Conservation (phyloP, 441 rosid species). For the Mallotus japonicus region DNA sequence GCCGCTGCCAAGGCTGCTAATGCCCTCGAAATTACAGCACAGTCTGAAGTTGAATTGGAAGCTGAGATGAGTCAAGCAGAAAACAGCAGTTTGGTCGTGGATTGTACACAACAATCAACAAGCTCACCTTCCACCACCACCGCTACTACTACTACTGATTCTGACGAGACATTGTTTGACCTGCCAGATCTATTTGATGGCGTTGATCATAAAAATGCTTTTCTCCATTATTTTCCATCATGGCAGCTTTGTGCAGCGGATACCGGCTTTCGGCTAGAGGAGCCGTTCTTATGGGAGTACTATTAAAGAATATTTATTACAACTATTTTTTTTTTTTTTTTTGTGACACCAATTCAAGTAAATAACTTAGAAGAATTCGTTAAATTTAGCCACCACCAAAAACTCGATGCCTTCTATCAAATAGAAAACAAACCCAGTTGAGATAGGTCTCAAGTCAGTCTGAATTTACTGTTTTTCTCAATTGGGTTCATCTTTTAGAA, state of each 20-base stretch:
- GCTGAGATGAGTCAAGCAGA: slow-evolving; percentile 30
- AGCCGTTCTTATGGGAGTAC: slow-evolving; percentile 49
- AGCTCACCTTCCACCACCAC: slow-evolving; percentile 32
- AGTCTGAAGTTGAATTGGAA: slow-evolving; percentile 24
- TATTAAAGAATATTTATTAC: slow-evolving; percentile 3
- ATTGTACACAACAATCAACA: slow-evolving; percentile 37
- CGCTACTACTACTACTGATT: slow-evolving; percentile 20
- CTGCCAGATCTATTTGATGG: slow-evolving; percentile 73
- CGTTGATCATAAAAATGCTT: slow-evolving; percentile 29
- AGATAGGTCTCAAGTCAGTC: background rate
- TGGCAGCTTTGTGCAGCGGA: slow-evolving; percentile 62
- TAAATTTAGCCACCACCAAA: background rate
- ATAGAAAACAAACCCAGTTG: slow-evolving; percentile 8
- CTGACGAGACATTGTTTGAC: slow-evolving; percentile 63
- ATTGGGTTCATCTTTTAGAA: background rate
- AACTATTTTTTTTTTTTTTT: background rate
- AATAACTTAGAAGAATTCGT: background rate
- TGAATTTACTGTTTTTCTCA: background rate
- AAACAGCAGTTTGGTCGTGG: slow-evolving; percentile 24
- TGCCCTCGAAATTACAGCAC: slow-evolving; percentile 23
- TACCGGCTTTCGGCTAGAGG: slow-evolving; percentile 49
- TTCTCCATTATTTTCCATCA: slow-evolving; percentile 35
- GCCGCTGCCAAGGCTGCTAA: slow-evolving; percentile 58
- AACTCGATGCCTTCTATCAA: background rate
- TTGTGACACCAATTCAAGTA: background rate